Conservation (phyloP, 345 rosid species). For the Garcia nutans region DNA sequence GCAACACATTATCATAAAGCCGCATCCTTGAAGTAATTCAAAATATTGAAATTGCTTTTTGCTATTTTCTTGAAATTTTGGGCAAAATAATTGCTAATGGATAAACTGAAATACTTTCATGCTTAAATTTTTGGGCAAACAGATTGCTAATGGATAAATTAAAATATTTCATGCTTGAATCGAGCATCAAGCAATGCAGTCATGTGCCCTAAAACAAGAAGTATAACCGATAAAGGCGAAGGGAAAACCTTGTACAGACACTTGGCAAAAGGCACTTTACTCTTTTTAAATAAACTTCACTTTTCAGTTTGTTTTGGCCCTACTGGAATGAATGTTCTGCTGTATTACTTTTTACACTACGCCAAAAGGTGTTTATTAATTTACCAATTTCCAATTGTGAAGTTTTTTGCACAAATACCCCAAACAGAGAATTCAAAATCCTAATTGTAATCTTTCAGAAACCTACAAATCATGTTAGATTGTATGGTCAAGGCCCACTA, state of each 20-base stretch:
- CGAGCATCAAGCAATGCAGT: background rate
- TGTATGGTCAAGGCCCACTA: background rate
- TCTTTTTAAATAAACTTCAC: background rate
- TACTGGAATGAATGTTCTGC: background rate
- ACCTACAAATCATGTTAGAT: background rate
- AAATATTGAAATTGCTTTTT: background rate
- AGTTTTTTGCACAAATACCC: background rate
- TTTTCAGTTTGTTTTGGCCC: background rate
- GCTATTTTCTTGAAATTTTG: background rate
- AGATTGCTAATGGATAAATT: background rate
- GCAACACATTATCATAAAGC: background rate
- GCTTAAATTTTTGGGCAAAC: background rate
- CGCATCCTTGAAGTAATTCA: background rate
- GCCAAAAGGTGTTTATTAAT: background rate
- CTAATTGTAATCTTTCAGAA: background rate
- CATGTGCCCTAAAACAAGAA: background rate
- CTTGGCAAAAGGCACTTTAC: background rate
- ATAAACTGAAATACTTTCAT: constrained; percentile 3
- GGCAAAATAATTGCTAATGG: background rate
- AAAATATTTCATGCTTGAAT: background rate
- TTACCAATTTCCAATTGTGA: background rate
- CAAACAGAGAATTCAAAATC: too few relatives aligned
- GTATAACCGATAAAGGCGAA: background rate
- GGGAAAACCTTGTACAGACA: background rate
- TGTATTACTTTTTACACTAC: background rate